Base-by-base conservation (phyloP, 768 basidiomycete species). In the Erythrobasidium yunnanense region DNA sequence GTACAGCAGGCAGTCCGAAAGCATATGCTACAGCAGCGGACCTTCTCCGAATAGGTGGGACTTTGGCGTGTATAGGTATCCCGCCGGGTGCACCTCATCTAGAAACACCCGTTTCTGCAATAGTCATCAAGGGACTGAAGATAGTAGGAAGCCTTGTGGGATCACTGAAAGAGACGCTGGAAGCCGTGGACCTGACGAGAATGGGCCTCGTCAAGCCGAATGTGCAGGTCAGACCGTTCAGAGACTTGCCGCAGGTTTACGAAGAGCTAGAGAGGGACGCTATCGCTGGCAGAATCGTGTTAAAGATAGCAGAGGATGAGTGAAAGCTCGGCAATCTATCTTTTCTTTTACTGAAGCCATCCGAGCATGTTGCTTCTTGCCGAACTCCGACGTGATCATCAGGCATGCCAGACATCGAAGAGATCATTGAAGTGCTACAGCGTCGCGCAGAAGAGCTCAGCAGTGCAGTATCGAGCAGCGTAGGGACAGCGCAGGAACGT, bases 351-450 rank as follows among this genome's bases (percentile, higher is more conserved):
- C 42, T 15, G 15, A 45, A 45, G 42, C 22, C 15, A 45, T n/a
- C n/a, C n/a, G n/a, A n/a, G n/a, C n/a, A n/a, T n/a, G n/a, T n/a
- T n/a, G n/a, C n/a, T n/a, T n/a, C n/a, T n/a, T n/a, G n/a, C n/a
- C n/a, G n/a, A n/a, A n/a, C n/a, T n/a, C n/a, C n/a, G n/a, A n/a
- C n/a, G n/a, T n/a, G n/a, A n/a, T n/a, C 38, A 42, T 11, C 38
- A 25, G n/a, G 20, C 20, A 58, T 58, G 56, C 56, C 56, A 8
- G 56, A 58, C 56, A 58, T 58, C 17, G 56, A 58, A 27, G 56
- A 58, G 29, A 63, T 63, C 20, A n/a, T 63, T 32, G 60, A 63
- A 49, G 27, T 63, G 8, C 60, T 63, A 6, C 45, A 51, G 47
- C 60, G 60, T 20, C 32, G 49, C 23, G 49, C 33, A 25, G 60